Evolutionary conservation across 371 early-diverging fungal genomes (phyloP).

Genomic region (Homolaphlyctis polyrhiza): DNA sequence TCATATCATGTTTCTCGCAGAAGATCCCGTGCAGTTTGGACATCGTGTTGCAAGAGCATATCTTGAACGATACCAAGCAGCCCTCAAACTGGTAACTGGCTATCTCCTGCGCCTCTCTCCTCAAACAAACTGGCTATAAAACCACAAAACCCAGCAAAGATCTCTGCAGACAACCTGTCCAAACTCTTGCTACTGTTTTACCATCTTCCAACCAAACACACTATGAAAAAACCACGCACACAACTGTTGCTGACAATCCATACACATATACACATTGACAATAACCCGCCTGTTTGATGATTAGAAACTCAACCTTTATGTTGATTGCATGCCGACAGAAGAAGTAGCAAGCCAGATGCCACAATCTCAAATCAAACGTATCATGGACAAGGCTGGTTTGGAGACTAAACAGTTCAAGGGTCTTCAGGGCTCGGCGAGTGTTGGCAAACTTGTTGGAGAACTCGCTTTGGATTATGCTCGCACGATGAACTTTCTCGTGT

Average conservation of each 20-base stretch:
- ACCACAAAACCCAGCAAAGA: too few species aligned
- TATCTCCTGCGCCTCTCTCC: not conserved
- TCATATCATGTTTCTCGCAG: conserved; percentile 43
- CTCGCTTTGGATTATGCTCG: conserved; percentile 30
- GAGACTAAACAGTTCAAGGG: conserved; percentile 11
- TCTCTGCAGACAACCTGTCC: too few species aligned
- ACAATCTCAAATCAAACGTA: conserved; percentile 9
- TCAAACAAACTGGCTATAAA: not conserved
- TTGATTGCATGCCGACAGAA: conserved; percentile 48
- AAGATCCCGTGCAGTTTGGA: conserved; percentile 45
- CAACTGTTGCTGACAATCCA: too few species aligned
- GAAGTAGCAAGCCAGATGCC: conserved; percentile 9
- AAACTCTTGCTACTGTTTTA: too few species aligned
- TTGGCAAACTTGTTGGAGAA: conserved; percentile 21
- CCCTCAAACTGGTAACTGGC: conserved; percentile 26
- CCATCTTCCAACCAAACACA: too few species aligned
- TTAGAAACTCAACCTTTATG: conserved; percentile 39
- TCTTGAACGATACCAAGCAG: conserved; percentile 23
- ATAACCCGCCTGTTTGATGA: too few species aligned
- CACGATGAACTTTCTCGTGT: conserved; percentile 35
- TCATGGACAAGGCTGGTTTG: conserved; percentile 11
- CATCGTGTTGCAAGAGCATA: conserved; percentile 37
- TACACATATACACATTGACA: too few species aligned
- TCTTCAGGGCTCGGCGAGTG: conserved; percentile 6
- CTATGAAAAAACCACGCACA: too few species aligned